Evolutionary conservation across 108 stramenopile species (phyloP), one percentile per base, ranked within the genome.

Genomic region (Fragilaria radians): DNA sequence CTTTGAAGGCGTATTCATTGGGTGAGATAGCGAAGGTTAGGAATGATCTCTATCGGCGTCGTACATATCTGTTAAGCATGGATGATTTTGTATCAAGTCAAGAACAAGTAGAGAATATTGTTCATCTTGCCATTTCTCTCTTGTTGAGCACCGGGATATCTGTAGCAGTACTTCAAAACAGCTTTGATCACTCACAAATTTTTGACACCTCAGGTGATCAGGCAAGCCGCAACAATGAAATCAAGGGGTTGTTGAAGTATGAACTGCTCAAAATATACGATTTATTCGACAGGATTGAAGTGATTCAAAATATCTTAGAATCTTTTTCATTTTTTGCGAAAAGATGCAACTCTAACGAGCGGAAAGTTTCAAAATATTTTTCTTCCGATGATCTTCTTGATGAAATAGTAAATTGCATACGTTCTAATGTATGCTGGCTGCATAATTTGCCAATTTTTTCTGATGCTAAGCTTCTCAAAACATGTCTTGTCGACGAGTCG

Each of bases 181-280:
- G 53, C 19, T 52, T 52, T 50, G 61, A 51, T 25, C 65, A 66
- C 24, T 66, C 30, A 27, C 3, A 3, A 1, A 27, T 23, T 17
- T 1, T 52, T 26, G 18, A 52, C 18, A 26, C 3, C 22, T 2
- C 3, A 26, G 26, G 22, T 3, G 33, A 18, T 3, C 33, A 60
- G 23, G 9, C 47, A 17, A 33, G 7, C 4, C 27, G 46, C 0
- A 5, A 34, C 24, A 17, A n/a, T 4, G 54, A 58, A 32, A 28
- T 5, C 25, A 19, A 42, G 28, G 50, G 58, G 25, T 45, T 71
- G 45, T 59, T 72, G 31, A 58, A 62, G 7, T 66, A 50, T 52
- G 65, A 72, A 45, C 48, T 72, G 3, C 51, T 51, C 17, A 72
- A 72, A 49, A 52, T 66, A 2, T 66, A 66, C 33, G 61, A 72